phyloP scores from a whole-genome alignment of 2,329 filamentous ascomycete species.

The Aspergillus sp. region DNA sequence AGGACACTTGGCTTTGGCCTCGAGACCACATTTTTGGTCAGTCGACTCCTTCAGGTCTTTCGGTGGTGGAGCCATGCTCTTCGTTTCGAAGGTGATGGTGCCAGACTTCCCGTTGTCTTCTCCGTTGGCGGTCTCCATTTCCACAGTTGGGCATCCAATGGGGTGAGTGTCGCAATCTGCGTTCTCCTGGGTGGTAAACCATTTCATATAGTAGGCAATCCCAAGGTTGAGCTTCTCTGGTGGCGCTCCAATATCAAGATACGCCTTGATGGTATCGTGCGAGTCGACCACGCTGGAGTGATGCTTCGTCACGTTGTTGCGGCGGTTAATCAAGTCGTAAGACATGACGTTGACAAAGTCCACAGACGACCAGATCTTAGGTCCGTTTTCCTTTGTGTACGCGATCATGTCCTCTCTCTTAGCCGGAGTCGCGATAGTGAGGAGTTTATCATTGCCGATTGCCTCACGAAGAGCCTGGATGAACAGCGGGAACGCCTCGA shows the following conservation, averaged over 20 bases:
- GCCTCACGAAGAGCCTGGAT: conserved; percentile 58
- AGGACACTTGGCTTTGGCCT: conserved; percentile 28
- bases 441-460: conserved; percentile 58
- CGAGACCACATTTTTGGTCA: conserved; percentile 35
- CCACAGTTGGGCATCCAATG: conserved; percentile 59
- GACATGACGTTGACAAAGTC: conserved; percentile 72
- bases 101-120: conserved; percentile 57
- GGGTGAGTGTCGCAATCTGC: conserved; percentile 48
- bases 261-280: conserved; percentile 56
- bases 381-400: conserved; percentile 58
- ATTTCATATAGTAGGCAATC: conserved; percentile 70
- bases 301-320: conserved; percentile 63
- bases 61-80: conserved; percentile 26
- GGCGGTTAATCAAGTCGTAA: conserved; percentile 71
- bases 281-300: conserved; percentile 63
- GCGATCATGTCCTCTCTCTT: conserved; percentile 65
- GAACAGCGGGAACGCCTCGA: conserved; percentile 62
- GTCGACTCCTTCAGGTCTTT: conserved; percentile 24
- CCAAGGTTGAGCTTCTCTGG: conserved; percentile 63
- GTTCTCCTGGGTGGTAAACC: conserved; percentile 57
- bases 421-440: conserved; percentile 68
- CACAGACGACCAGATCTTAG: conserved; percentile 59
- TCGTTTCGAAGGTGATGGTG: conserved; percentile 50
- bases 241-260: conserved; percentile 58
- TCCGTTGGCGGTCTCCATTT: conserved; percentile 62